Evolutionary conservation across 108 stramenopile species (phyloP).

Genomic region (Aurantiochytrium sp.): DNA sequence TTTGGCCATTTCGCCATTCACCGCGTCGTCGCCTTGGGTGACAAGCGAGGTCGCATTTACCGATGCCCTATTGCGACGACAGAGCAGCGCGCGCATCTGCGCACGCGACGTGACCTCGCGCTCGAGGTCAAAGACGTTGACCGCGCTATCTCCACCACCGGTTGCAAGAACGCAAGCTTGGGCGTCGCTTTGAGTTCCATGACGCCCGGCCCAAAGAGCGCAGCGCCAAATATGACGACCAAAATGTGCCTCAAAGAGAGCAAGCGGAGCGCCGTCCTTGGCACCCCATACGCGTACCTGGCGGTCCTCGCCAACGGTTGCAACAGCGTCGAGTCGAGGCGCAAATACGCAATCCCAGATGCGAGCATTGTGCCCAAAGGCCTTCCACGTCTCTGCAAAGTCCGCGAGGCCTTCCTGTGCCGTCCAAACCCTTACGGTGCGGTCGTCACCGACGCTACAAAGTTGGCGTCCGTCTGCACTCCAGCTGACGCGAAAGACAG

Average conservation of each 20-base stretch:
- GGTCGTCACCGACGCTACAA: conserved; percentile 7
- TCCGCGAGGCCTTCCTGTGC: neutral
- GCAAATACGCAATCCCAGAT: neutral
- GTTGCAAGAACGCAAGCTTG: neutral
- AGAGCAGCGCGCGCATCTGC: neutral
- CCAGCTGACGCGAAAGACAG: neutral
- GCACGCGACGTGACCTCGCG: neutral
- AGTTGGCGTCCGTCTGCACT: neutral
- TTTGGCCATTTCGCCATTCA: no score
- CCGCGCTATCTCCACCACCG: neutral
- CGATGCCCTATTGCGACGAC: neutral
- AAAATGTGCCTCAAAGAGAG: neutral
- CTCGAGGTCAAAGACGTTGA: neutral
- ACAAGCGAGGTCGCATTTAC: no score
- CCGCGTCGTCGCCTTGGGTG: no score
- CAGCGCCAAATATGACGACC: neutral
- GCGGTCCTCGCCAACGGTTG: neutral
- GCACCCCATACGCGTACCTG: neutral
- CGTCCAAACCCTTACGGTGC: neutral
- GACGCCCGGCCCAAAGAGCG: neutral
- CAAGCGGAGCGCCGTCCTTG: neutral
- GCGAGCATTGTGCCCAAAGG: neutral
- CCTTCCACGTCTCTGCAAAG: neutral
- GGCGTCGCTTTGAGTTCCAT: neutral
- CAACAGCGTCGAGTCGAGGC: neutral